phyloP scores from a whole-genome alignment of 2,329 filamentous ascomycete species.

The Claviceps sp. region DNA sequence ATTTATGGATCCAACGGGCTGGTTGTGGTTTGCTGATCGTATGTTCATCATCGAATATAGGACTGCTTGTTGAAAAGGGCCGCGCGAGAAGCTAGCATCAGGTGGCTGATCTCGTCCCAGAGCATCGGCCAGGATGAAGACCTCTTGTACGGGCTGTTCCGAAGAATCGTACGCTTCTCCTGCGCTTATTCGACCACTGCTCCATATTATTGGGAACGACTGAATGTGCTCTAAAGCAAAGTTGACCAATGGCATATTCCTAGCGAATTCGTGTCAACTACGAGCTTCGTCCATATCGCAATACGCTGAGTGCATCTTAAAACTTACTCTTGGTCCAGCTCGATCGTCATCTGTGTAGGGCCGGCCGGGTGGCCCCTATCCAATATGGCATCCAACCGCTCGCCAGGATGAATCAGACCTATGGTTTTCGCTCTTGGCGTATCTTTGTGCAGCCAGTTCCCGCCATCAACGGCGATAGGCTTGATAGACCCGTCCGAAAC shows the following conservation, averaged over 20 bases:
- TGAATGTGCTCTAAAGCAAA: slow-evolving; percentile 10
- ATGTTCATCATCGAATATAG: slow-evolving; percentile 11
- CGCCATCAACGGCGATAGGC: slow-evolving; percentile 11
- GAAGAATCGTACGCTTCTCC: neutral
- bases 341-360: slow-evolving; percentile 1
- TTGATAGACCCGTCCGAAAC: slow-evolving; percentile 5
- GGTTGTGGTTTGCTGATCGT: slow-evolving; percentile 10
- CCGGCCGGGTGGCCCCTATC: neutral
- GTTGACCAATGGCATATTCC: slow-evolving; percentile 11
- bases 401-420: slow-evolving; percentile 11
- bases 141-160: neutral
- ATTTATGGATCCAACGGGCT: slow-evolving; percentile 11
- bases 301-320: neutral
- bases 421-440: slow-evolving; percentile 7
- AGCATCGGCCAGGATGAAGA: slow-evolving; percentile 3
- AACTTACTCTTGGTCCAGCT: slow-evolving; percentile 9
- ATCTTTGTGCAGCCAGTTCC: slow-evolving; percentile 2
- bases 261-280: neutral
- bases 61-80: slow-evolving; percentile 7
- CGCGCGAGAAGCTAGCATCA: neutral
- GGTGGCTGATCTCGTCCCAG: neutral
- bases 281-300: too few relatives aligned
- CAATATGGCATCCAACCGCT: slow-evolving; percentile 10
- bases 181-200: neutral
- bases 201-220: slow-evolving; percentile 8